phyloP scores from a whole-genome alignment of 768 basidiomycete species.

The Scleroderma bovista region DNA sequence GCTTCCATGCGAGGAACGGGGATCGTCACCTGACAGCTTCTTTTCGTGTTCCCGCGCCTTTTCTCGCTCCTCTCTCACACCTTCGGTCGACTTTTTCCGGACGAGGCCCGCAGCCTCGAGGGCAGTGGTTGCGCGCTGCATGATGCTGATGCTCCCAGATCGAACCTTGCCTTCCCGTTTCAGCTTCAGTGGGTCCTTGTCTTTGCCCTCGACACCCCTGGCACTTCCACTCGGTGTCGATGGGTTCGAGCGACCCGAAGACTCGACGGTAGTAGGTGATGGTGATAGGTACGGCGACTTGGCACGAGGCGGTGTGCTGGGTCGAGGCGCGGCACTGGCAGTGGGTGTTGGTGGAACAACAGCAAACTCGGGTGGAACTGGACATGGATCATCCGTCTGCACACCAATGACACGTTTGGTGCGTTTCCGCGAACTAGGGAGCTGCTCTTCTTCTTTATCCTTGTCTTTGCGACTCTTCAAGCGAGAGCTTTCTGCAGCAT shows the following conservation, averaged over 20 bases:
- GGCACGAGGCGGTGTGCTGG: slow-evolving; percentile 46
- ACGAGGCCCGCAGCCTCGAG: slow-evolving; percentile 82
- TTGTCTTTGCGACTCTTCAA: slow-evolving; percentile 13
- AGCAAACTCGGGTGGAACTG: slow-evolving; percentile 54
- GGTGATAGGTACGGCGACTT: slow-evolving; percentile 54
- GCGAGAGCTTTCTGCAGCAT: slow-evolving; percentile 12
- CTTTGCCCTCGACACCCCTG: slow-evolving; percentile 45
- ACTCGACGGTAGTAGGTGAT: slow-evolving; percentile 46
- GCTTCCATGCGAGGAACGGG: slow-evolving; percentile 62
- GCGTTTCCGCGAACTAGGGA: slow-evolving; percentile 17
- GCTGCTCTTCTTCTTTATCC: slow-evolving; percentile 22
- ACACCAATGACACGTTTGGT: slow-evolving; percentile 29
- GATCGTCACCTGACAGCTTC: slow-evolving; percentile 45
- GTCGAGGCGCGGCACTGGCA: slow-evolving; percentile 31
- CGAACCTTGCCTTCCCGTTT: slow-evolving; percentile 57
- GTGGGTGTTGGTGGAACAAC: slow-evolving; percentile 79
- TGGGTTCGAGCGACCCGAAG: slow-evolving; percentile 54
- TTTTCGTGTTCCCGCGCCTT: slow-evolving; percentile 36
- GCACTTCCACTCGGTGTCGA: slow-evolving; percentile 62
- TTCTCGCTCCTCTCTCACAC: slow-evolving; percentile 58
- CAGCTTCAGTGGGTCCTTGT: slow-evolving; percentile 43
- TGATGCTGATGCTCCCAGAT: slow-evolving; percentile 90
- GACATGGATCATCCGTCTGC: slow-evolving; percentile 41
- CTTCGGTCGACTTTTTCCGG: slow-evolving; percentile 76
- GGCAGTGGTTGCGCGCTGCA: slow-evolving; percentile 92